Conservation (phyloP, 352 stramenopile genomes). For the Phytopythium oedochilum region DNA sequence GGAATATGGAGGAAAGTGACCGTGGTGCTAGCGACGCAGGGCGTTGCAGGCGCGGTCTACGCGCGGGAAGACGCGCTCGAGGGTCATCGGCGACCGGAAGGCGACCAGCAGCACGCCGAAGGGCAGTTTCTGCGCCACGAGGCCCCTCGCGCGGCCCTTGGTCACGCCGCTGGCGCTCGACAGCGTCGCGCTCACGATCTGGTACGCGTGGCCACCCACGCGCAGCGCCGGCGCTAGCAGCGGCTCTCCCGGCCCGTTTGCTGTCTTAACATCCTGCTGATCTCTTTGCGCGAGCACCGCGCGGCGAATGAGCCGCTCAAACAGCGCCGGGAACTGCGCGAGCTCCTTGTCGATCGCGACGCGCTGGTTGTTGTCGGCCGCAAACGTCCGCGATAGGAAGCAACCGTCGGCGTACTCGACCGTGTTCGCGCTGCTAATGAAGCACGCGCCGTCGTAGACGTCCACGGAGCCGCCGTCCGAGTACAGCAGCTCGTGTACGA, state of each 20-base stretch:
- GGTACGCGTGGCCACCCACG: slow-evolving; percentile 23
- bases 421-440: slow-evolving; percentile 26
- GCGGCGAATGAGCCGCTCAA: slow-evolving; percentile 38
- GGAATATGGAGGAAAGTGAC: too few relatives aligned
- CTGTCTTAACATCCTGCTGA: neutral
- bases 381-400: slow-evolving; percentile 29
- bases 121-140: slow-evolving; percentile 45
- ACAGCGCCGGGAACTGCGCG: slow-evolving; percentile 22
- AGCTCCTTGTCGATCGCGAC: neutral
- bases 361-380: neutral
- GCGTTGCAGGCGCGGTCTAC: slow-evolving; percentile 28
- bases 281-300: slow-evolving; percentile 21
- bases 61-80: slow-evolving; percentile 26
- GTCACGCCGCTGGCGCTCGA: slow-evolving; percentile 38
- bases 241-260: neutral
- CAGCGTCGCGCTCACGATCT: slow-evolving; percentile 42
- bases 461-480: neutral
- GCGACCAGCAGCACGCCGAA: slow-evolving; percentile 46
- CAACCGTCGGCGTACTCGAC: slow-evolving; percentile 43
- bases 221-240: slow-evolving; percentile 22
- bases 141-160: slow-evolving; percentile 19
- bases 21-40: neutral
- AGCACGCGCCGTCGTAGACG: slow-evolving; percentile 42
- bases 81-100: slow-evolving; percentile 26
- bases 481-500: slow-evolving; percentile 31